These are phyloP conservation scores for Rhododendron henanense DNA, from an alignment of 148 eudicot species.

Conservation along the genomic window DNA sequence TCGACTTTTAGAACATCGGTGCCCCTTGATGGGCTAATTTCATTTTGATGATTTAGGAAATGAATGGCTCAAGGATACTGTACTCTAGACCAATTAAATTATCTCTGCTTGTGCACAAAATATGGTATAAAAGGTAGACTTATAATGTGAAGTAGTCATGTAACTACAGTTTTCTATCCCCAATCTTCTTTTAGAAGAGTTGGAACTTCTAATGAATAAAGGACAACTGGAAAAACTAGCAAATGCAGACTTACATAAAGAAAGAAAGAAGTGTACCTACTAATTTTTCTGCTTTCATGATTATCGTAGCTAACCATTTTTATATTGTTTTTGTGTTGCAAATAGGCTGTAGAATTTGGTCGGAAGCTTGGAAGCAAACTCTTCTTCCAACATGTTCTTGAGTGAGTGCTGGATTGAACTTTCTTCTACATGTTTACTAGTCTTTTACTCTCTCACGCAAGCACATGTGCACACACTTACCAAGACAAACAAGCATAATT, in stretches of 20 bases:
- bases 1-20: neutral
- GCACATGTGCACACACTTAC: neutral
- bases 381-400: slow-evolving; percentile 46
- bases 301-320: neutral
- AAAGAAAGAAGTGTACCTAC: neutral
- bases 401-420: slow-evolving; percentile 27
- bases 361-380: slow-evolving; percentile 44
- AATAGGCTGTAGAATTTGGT: slow-evolving; percentile 51
- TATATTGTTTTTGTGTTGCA: neutral
- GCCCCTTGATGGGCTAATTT: neutral
- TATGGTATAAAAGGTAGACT: neutral
- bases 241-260: neutral
- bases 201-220: neutral
- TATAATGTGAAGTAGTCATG: neutral
- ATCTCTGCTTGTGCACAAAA: neutral
- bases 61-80: neutral
- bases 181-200: neutral
- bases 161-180: neutral
- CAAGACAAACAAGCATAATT: neutral
- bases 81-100: neutral
- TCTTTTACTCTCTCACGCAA: neutral
- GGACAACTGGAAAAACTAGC: neutral
- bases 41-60: neutral
- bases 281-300: neutral
- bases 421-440: neutral